A percentile compares a stretch with the other conserved stretches of the same genome.
Evolutionary conservation across 2,329 filamentous ascomycete species (phyloP).

Genomic region (Hypoxylon rubiginosum): DNA sequence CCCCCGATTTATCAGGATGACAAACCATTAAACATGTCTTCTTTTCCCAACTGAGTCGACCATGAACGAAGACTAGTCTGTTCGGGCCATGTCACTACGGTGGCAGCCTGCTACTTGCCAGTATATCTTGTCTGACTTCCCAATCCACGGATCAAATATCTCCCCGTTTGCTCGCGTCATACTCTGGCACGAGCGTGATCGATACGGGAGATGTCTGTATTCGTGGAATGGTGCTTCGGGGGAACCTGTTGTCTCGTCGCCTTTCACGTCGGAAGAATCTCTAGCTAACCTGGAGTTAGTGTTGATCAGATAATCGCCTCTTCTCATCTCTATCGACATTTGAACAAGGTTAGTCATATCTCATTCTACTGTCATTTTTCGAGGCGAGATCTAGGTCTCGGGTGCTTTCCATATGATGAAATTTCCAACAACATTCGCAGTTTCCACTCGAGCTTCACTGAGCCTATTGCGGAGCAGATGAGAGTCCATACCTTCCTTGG

Average conservation of each 20-base stretch:
- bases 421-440: slow-evolving; percentile 84
- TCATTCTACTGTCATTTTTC: slow-evolving; percentile 15
- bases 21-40: slow-evolving; percentile 77
- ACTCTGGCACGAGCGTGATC: background rate
- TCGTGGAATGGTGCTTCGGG: background rate
- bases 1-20: slow-evolving; percentile 73
- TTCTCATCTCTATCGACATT: background rate
- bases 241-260: background rate
- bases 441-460: slow-evolving; percentile 83
- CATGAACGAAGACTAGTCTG: slow-evolving; percentile 81
- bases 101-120: slow-evolving; percentile 88
- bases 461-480: slow-evolving; percentile 78
- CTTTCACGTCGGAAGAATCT: background rate
- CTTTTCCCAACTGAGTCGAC: slow-evolving; percentile 91
- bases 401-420: slow-evolving; percentile 72
- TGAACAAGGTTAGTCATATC: slow-evolving; percentile 41
- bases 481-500: slow-evolving; percentile 79
- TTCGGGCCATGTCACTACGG: slow-evolving; percentile 71
- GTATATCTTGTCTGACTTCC: slow-evolving; percentile 82
- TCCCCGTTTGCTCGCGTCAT: background rate
- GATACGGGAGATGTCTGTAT: background rate
- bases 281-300: background rate
- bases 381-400: background rate
- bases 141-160: slow-evolving; percentile 17
- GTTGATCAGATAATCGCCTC: background rate